These are phyloP conservation scores for Vicia faba DNA, from an alignment of 306 rosid genomes.

Conservation along the genomic window DNA sequence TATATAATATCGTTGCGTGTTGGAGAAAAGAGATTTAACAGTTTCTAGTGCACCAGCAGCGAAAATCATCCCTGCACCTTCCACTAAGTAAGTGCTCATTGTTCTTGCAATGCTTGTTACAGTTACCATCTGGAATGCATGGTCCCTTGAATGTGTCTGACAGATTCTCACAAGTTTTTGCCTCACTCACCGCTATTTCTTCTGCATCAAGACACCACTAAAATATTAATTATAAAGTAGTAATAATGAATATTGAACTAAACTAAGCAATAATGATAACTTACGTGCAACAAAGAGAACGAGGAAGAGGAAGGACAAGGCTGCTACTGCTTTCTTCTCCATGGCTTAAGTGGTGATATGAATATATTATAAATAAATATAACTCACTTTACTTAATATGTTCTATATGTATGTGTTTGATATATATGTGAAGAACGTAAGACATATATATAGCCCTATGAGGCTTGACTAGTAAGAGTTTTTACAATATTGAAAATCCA, in stretches of 20 bases:
- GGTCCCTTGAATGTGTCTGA: not conserved
- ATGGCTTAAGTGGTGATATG: not conserved
- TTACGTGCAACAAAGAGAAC: slow-evolving; percentile 39
- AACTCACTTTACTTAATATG: too few species aligned
- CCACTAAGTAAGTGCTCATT: not conserved
- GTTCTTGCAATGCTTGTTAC: not conserved
- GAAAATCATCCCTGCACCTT: slow-evolving; percentile 5
- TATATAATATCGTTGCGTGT: not conserved
- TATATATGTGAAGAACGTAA: too few species aligned
- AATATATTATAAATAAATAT: too few species aligned
- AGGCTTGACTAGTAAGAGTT: too few species aligned
- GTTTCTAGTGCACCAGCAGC: slow-evolving; percentile 7
- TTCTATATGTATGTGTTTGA: too few species aligned
- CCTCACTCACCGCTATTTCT: slow-evolving; percentile 8
- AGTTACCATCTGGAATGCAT: not conserved
- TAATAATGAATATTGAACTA: too few species aligned
- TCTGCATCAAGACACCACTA: not conserved
- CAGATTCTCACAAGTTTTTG: not conserved
- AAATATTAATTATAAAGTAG: too few species aligned
- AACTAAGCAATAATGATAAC: too few species aligned
- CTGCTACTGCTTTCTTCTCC: slow-evolving; percentile 23
- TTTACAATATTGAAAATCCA: too few species aligned
- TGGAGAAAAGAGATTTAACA: not conserved
- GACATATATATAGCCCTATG: too few species aligned
- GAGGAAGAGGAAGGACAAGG: slow-evolving; percentile 33